These are phyloP conservation scores for Aureobasidium sp. DNA, from an alignment of 2,329 filamentous ascomycete genomes.

Conservation along the genomic window DNA sequence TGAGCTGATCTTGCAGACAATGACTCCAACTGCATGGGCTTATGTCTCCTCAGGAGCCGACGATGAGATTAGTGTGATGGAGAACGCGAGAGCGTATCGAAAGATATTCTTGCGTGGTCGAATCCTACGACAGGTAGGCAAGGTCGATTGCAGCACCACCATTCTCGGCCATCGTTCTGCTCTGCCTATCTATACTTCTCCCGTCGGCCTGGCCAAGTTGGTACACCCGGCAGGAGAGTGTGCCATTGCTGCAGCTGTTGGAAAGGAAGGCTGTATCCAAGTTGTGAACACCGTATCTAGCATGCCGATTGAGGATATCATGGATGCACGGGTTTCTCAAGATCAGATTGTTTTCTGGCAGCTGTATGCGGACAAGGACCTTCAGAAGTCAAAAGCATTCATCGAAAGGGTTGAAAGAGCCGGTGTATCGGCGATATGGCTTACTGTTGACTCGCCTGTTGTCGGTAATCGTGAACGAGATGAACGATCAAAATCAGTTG, in stretches of 20 bases:
- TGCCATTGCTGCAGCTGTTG: constrained; percentile 24
- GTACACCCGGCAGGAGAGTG: constrained; percentile 29
- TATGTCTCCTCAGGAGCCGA: constrained; percentile 43
- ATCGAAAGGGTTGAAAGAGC: constrained; percentile 40
- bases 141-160: constrained; percentile 26
- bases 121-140: constrained; percentile 33
- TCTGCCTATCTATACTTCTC: constrained; percentile 31
- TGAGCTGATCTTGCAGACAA: constrained; percentile 10
- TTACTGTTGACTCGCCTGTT: constrained; percentile 53
- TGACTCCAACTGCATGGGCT: constrained; percentile 33
- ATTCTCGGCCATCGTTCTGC: constrained; percentile 25
- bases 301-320: constrained; percentile 25
- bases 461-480: constrained; percentile 47
- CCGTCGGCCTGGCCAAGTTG: constrained; percentile 27
- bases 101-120: constrained; percentile 40
- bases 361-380: constrained; percentile 52
- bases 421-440: constrained; percentile 47
- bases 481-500: constrained; percentile 34
- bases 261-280: constrained; percentile 23
- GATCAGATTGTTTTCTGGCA: constrained; percentile 46
- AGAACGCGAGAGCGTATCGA: constrained; percentile 34
- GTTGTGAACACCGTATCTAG: constrained; percentile 25
- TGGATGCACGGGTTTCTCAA: constrained; percentile 21
- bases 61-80: constrained; percentile 36
- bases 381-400: constrained; percentile 43